phyloP scores from a whole-genome alignment of 2,329 filamentous ascomycete genomes.

The Cordyceps fumosorosea region DNA sequence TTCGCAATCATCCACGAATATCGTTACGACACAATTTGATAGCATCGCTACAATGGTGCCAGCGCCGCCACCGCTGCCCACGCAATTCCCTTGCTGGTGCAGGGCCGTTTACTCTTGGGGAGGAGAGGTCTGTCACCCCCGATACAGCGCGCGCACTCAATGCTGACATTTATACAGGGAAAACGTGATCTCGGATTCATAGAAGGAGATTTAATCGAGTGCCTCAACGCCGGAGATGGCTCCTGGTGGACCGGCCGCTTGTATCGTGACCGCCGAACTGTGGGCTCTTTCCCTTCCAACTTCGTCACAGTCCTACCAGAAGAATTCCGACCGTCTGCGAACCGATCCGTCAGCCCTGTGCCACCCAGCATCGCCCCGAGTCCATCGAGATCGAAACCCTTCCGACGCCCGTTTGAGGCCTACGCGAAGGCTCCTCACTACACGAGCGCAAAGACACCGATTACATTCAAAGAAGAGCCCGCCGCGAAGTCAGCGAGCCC shows the following conservation, averaged over 20 bases:
- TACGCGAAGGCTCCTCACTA: conserved; percentile 62
- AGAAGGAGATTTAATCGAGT: conserved; percentile 96
- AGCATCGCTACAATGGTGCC: conserved; percentile 39
- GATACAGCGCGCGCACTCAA: background rate
- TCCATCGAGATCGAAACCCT: conserved; percentile 55
- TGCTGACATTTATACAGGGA: conserved; percentile 43
- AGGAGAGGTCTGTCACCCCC: conserved; percentile 56
- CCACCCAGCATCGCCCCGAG: conserved; percentile 48
- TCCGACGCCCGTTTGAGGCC: conserved; percentile 61
- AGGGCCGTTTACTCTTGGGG: conserved; percentile 90
- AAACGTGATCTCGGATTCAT: conserved; percentile 95
- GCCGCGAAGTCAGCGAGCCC: background rate
- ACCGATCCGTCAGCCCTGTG: conserved; percentile 54
- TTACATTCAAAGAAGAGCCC: conserved; percentile 44
- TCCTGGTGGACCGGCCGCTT: conserved; percentile 97
- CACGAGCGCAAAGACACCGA: conserved; percentile 55
- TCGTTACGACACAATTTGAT: background rate
- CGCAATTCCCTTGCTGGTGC: conserved; percentile 84
- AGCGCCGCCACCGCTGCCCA: conserved; percentile 57
- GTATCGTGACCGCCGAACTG: conserved; percentile 80
- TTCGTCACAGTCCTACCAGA: conserved; percentile 88
- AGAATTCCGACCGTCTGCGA: conserved; percentile 67
- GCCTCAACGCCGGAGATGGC: conserved; percentile 92
- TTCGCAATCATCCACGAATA: background rate
- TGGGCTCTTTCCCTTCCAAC: conserved; percentile 93